Percentiles rank a stretch among this genome's conserved stretches.
Conservation (phyloP, 257 asterid genomes). For the Penstemon eatonii region DNA sequence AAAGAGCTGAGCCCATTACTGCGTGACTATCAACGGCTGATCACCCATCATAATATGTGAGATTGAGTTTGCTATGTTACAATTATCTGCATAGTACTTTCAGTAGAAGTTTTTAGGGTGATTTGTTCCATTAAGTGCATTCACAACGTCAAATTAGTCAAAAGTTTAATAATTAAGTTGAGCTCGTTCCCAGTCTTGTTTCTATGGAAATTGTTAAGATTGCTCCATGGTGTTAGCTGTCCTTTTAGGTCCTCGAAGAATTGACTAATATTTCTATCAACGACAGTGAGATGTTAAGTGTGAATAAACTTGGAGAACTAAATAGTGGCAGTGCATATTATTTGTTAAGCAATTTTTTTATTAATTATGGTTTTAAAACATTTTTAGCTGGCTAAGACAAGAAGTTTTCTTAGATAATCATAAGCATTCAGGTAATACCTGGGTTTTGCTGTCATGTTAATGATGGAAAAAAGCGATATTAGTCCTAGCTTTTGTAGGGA, state of each 20-base stretch:
- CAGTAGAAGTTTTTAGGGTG: conserved; percentile 9
- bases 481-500: too few species aligned
- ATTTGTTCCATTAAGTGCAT: conserved; percentile 6
- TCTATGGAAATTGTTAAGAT: background rate
- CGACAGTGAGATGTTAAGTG: background rate
- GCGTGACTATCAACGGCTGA: conserved; percentile 73
- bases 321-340: background rate
- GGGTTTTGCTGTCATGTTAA: too few species aligned
- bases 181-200: background rate
- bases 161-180: background rate
- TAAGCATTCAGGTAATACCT: too few species aligned
- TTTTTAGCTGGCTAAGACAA: too few species aligned
- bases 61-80: conserved; percentile 31
- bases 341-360: background rate
- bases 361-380: too few species aligned
- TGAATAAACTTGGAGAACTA: background rate
- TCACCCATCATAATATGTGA: conserved; percentile 70
- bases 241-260: conserved; percentile 2
- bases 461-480: too few species aligned
- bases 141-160: background rate
- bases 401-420: too few species aligned
- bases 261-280: too few species aligned
- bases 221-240: conserved; percentile 4
- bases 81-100: conserved; percentile 2
- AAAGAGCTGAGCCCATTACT: conserved; percentile 86